A percentile compares a stretch with the other conserved stretches of the same genome.
Evolutionary conservation across 2,329 filamentous ascomycete species (phyloP).

Genomic region (Ascochyta koolunga): DNA sequence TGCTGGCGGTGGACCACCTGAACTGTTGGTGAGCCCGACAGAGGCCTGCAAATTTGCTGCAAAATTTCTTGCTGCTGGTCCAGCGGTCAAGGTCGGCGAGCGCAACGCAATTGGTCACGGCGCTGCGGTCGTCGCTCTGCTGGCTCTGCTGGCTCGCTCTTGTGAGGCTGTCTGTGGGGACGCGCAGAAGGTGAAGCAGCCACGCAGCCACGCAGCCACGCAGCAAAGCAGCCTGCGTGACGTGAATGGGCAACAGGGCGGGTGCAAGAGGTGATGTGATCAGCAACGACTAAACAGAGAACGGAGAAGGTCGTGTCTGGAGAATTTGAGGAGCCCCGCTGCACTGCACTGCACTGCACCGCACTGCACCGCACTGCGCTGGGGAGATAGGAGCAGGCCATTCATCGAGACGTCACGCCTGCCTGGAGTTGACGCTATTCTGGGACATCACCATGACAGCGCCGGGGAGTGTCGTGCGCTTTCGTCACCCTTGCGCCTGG

Average conservation of each 20-base stretch:
- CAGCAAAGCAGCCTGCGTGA: constrained; percentile 11
- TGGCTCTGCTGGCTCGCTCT: too few species aligned
- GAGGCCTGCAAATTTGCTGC: constrained; percentile 18
- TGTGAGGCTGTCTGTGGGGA: constrained; percentile 17
- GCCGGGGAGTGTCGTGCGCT: constrained; percentile 8
- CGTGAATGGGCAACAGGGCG: constrained; percentile 4
- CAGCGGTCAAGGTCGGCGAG: constrained; percentile 19
- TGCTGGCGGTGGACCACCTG: constrained; percentile 8
- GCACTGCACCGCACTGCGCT: background rate
- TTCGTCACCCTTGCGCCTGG: constrained; percentile 16
- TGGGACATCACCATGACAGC: constrained; percentile 15
- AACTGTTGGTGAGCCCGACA: constrained; percentile 14
- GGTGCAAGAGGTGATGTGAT: constrained; percentile 10
- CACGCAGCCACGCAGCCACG: too few species aligned
- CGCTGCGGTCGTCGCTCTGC: constrained; percentile 12
- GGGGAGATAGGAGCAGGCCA: constrained; percentile 16
- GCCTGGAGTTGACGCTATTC: constrained; percentile 14
- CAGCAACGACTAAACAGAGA: background rate
- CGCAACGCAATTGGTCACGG: constrained; percentile 13
- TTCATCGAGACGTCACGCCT: constrained; percentile 18
- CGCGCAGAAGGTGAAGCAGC: constrained; percentile 10
- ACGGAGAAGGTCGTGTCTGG: constrained; percentile 1
- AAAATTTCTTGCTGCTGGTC: constrained; percentile 11
- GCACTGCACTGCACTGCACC: too few species aligned
- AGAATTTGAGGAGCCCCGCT: constrained; percentile 16